Evolutionary conservation across 2,329 filamentous ascomycete genomes (phyloP).

Genomic region (Neofusicoccum laricinum): DNA sequence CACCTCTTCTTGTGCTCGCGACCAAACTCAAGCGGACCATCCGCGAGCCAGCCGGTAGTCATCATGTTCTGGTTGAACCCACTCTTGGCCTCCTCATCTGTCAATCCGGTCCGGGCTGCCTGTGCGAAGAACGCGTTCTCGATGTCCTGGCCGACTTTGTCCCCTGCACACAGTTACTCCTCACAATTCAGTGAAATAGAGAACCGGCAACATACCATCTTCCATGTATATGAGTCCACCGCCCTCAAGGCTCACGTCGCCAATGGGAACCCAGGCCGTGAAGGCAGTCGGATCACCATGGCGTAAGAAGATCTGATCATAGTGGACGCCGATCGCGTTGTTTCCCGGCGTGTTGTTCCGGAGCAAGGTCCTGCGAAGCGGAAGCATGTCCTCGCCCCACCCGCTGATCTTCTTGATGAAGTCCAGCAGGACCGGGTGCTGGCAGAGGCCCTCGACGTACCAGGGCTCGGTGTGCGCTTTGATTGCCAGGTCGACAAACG

Average conservation of each 20-base stretch:
- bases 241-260: conserved; percentile 52
- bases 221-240: conserved; percentile 61
- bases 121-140: conserved; percentile 50
- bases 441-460: conserved; percentile 54
- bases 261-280: conserved; percentile 59
- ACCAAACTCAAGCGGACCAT: conserved; percentile 46
- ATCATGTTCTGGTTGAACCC: conserved; percentile 59
- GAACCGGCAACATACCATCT: conserved; percentile 31
- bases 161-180: conserved; percentile 27
- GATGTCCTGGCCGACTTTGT: conserved; percentile 48
- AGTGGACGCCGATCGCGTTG: conserved; percentile 59
- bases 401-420: conserved; percentile 53
- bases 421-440: conserved; percentile 49
- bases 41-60: conserved; percentile 51
- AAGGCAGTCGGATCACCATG: conserved; percentile 54
- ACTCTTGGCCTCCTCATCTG: conserved; percentile 48
- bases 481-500: conserved; percentile 52
- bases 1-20: conserved; percentile 36
- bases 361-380: conserved; percentile 49
- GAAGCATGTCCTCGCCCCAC: conserved; percentile 52
- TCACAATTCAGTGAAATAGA: too few species aligned
- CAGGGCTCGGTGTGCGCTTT: conserved; percentile 48
- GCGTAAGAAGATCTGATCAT: conserved; percentile 58
- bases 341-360: conserved; percentile 57
- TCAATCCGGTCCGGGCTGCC: conserved; percentile 49